Base-by-base conservation (phyloP, 129 eudicot species). In the Kitagawia praeruptora region DNA sequence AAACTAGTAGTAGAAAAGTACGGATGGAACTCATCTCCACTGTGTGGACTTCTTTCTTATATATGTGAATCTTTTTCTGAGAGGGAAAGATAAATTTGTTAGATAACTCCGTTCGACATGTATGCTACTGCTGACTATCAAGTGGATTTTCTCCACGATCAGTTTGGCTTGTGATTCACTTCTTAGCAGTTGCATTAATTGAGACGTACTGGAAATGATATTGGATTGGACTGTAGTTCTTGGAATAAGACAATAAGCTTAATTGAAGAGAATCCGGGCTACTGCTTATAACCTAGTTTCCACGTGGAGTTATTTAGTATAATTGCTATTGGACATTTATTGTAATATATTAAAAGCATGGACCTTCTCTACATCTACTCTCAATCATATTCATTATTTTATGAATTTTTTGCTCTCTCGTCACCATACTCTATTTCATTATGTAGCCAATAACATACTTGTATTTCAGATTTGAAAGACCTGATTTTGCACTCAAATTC, bases 401-500 rank as follows among this genome's bases (percentile, higher is more conserved):
- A 31, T 46, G 38, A 28, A 37, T 13, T 2, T 67, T 12, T 66
- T 23, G 7, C 8, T 27, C 45, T 63, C 56, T 78, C 41, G 45
- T 78, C 28, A 54, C 46, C 61, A n/a, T 53, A 23, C 15, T 2
- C n/a, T 40, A 37, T 76, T 42, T 81, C 51, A 64, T 7, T 74
- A 15, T 81, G 39, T 75, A 66, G 39, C 16, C 49, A 69, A 56
- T 45, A 81, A 77, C 77, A 54, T 56, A 75, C 56, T 70, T 28
- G 34, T 82, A 71, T 86, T 76, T 79, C 87, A 95, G 99, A 87
- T 89, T 92, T 76, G 87, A 86, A 80, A 87, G 99, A 84, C 88
- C 93, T 18, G 99, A 95, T 82, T 92, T 92, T 69, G 90, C 99
- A 19, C 90, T 75, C 42, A 58, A 87, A 39, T 92, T 92, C 81